Conservation (phyloP, 2,329 filamentous ascomycete genomes). For the Ophiostoma angusticollis region DNA sequence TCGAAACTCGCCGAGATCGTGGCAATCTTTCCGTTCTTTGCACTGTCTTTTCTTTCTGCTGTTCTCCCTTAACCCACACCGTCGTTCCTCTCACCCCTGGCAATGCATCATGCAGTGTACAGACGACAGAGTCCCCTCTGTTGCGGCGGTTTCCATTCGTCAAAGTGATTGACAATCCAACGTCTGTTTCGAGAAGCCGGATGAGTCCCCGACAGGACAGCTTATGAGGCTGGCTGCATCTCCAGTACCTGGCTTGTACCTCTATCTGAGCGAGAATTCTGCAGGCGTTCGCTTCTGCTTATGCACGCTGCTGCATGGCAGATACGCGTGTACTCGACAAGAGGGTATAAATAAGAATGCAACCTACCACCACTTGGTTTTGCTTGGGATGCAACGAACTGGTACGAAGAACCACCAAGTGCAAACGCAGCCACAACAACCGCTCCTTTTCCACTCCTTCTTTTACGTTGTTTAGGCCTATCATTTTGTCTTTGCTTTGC, state of each 20-base stretch:
- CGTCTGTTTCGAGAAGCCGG: no score
- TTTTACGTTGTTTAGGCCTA: no score
- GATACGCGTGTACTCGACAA: neutral
- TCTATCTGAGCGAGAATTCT: no score
- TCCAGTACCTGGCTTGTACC: no score
- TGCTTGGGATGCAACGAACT: neutral
- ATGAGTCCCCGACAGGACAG: no score
- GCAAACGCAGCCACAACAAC: no score
- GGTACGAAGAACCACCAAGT: no score
- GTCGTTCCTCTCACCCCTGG: slow-evolving; percentile 9
- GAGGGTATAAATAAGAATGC: slow-evolving; percentile 7
- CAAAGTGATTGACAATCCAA: no score
- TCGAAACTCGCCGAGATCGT: slow-evolving; percentile 1
- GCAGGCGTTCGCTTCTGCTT: no score
- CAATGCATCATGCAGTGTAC: slow-evolving; percentile 5
- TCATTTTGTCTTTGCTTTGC: neutral
- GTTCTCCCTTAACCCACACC: slow-evolving; percentile 2
- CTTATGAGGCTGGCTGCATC: no score
- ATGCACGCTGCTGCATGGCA: no score
- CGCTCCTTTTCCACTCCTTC: no score
- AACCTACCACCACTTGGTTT: neutral
- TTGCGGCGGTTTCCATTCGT: neutral
- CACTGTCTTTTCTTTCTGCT: neutral
- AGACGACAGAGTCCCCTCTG: neutral
- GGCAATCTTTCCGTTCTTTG: neutral